Evolutionary conservation across 2,329 filamentous ascomycete species (phyloP).

Genomic region (Colletotrichum tanaceti): DNA sequence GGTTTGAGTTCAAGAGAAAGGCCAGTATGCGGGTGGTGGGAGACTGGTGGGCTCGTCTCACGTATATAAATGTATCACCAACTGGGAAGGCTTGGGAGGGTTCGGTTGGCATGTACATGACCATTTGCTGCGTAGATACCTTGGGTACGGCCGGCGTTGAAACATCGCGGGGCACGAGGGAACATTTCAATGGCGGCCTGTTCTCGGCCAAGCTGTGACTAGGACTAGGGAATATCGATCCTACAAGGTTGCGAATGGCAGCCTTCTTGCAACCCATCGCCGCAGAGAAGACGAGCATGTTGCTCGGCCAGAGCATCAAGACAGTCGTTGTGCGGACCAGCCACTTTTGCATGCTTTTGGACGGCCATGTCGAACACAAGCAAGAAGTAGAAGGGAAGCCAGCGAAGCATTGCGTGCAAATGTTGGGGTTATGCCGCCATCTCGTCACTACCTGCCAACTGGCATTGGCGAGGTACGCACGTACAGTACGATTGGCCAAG

Average conservation of each 20-base stretch:
- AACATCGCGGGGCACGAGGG: not conserved
- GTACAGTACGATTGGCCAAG: not conserved
- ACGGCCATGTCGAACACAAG: not conserved
- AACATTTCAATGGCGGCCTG: not conserved
- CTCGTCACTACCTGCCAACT: too few relatives aligned
- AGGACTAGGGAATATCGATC: not conserved
- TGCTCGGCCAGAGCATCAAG: not conserved
- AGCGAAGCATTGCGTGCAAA: not conserved
- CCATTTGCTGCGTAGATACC: constrained; percentile 6
- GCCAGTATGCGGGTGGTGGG: too few relatives aligned
- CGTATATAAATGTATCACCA: constrained; percentile 17
- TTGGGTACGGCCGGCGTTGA: constrained; percentile 13
- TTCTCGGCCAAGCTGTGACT: not conserved
- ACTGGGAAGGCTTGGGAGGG: constrained; percentile 6
- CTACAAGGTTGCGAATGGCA: not conserved
- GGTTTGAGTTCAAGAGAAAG: not conserved
- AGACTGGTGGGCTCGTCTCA: not conserved
- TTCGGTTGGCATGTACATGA: not conserved
- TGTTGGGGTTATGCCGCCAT: too few relatives aligned
- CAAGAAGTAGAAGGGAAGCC: not conserved
- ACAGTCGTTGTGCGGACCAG: too few relatives aligned
- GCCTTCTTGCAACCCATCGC: not conserved
- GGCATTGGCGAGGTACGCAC: too few relatives aligned
- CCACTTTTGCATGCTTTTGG: not conserved
- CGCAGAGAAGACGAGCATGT: not conserved